Conservation (phyloP, 768 basidiomycete species). For the Hebeloma cylindrosporum region DNA sequence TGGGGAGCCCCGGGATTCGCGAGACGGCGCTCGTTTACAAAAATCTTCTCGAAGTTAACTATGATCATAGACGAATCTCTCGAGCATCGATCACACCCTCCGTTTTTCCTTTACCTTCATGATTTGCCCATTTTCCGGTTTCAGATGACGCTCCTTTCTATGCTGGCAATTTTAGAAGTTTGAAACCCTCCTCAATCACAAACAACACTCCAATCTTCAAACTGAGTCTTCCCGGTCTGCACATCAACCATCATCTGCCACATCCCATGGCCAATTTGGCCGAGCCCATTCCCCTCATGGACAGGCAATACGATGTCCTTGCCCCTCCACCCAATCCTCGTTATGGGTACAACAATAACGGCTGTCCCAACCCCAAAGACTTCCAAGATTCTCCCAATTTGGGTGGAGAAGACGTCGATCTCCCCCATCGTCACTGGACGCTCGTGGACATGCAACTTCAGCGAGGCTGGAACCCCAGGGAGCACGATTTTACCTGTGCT, state of each 20-base stretch:
- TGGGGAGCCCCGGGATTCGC: too few species aligned
- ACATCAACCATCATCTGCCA: conserved; percentile 63
- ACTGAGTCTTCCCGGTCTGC: conserved; percentile 66
- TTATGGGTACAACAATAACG: conserved; percentile 63
- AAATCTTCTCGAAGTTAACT: too few species aligned
- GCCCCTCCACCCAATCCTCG: conserved; percentile 53
- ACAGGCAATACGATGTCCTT: conserved; percentile 50
- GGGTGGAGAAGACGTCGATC: conserved; percentile 42
- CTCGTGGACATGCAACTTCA: conserved; percentile 51
- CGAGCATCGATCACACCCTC: too few species aligned
- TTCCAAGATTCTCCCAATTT: conserved; percentile 67
- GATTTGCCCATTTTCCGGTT: too few species aligned
- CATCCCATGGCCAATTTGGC: conserved; percentile 63
- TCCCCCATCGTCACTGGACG: conserved; percentile 59
- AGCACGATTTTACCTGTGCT: conserved; percentile 43
- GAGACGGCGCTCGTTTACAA: too few species aligned
- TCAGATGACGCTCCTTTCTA: too few species aligned
- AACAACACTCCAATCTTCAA: conserved; percentile 71
- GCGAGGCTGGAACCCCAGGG: conserved; percentile 37
- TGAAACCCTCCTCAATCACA: too few species aligned
- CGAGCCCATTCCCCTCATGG: conserved; percentile 44
- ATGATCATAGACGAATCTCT: too few species aligned
- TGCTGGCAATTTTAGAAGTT: too few species aligned
- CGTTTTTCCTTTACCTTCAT: too few species aligned
- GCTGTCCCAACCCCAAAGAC: conserved; percentile 80